Evolutionary conservation across 495 filamentous ascomycete genomes (phyloP), one percentile per base, ranked within the genome.

Genomic region (Trichoderma asperelloides): DNA sequence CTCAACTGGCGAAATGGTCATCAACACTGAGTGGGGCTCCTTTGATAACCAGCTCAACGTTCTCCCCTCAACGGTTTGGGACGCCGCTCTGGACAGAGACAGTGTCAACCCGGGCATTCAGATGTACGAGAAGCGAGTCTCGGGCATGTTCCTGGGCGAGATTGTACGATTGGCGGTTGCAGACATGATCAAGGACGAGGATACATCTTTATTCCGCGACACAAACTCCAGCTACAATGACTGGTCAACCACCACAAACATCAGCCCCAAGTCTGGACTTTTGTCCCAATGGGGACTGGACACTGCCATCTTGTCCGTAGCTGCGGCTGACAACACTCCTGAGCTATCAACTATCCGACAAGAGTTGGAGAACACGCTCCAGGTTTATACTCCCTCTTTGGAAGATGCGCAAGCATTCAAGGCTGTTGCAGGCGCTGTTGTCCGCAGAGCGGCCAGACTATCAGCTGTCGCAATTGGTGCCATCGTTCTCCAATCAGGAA

Each of bases 111-210:
- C 95, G 0, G 95, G 96, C 45, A 87, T 97, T 67, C 95, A 98
- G 77, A 97, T 97, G 89, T 98, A 97, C 78, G 95, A 98, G 81
- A 98, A 98, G 83, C 89, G 95, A 63, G 88, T 98, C 45, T 95
- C 91, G 0, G 95, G 95, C 77, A 98, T 98, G 95, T 98, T 98
- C 83, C 76, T 98, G 25, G 95, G 95, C 65, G 95, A 98, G 75
- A 93, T 98, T 68, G 80, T 97, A 45, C 90, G 95, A 12, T 85
- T 90, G 39, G 88, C 87, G 37, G 76, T 97, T 33, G 71, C 93
- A 23, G 79, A 84, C 41, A 77, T 94, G 74, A 76, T 91, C 68
- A 80, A 87, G 66, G 82, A 90, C 68, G 72, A 86, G 12, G 71
- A 79, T 0, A 73, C 88, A 16, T 79, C 85, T 12, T 79, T 96